phyloP scores from a whole-genome alignment of 106 monocot species.

The Xerophyta viscosa region DNA sequence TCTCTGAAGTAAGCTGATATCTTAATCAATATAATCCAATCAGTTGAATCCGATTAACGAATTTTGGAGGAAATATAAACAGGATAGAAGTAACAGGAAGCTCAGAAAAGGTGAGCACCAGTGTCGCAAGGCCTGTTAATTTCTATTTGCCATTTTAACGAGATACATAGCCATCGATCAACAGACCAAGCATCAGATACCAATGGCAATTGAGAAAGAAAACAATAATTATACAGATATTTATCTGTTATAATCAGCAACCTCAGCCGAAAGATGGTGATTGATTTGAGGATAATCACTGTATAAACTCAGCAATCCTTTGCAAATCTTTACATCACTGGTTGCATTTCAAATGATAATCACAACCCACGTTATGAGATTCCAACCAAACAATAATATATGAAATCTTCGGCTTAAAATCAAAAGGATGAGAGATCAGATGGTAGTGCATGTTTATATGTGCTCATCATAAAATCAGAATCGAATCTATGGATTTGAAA shows the following conservation, averaged over 20 bases:
- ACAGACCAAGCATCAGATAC: conserved; percentile 18
- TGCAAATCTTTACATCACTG: conserved; percentile 10
- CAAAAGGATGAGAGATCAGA: background rate
- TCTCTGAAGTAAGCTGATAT: no score
- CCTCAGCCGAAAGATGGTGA: conserved; percentile 42
- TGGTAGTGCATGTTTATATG: conserved; percentile 8
- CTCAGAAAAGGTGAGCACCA: conserved; percentile 14
- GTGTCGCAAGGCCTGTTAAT: conserved; percentile 24
- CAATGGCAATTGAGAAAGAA: conserved; percentile 8
- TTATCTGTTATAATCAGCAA: conserved; percentile 1
- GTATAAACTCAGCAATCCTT: conserved; percentile 10
- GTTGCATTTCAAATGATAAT: no score
- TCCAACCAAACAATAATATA: no score
- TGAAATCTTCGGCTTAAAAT: background rate
- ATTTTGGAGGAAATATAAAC: conserved; percentile 6
- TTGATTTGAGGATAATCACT: conserved; percentile 16
- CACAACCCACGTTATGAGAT: no score
- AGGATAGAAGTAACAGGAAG: conserved; percentile 24
- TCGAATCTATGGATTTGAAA: conserved; percentile 3
- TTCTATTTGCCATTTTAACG: conserved; percentile 15
- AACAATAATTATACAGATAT: background rate
- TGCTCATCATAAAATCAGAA: conserved; percentile 3
- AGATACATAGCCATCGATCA: conserved; percentile 11
- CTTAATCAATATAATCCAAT: no score
- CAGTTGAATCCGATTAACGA: no score